Evolutionary conservation across 257 asterid genomes (phyloP), one percentile per base, ranked within the genome.

Genomic region (Thymus mandschuricus): DNA sequence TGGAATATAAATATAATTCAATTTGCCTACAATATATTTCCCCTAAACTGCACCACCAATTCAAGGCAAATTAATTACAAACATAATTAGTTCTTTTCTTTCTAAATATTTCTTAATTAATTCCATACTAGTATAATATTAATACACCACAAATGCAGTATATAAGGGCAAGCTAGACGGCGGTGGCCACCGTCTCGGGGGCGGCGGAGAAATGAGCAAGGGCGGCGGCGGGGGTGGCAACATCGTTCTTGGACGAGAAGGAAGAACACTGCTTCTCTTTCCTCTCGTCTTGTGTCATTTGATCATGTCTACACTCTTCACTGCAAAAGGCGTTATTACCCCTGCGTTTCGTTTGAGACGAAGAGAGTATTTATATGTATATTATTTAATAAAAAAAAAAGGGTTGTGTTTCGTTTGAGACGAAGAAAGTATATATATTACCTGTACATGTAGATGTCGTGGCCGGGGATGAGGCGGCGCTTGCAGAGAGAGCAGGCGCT

Each of bases 301-400:
- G 88, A 13, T 86, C 82, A n/a, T 90, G 88, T 74, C 97, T 81
- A 62, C 96, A 90, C 68, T 88, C 90, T 33, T 59, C 73, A 69
- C 94, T 90, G 86, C 97, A 90, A 63, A 88, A 90, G 8, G 96
- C 96, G 76, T 81, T 87, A 71, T 91, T 96, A n/a, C 97, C 97
- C 71, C 97, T 89, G 86, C 21, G 21, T 21, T 21, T 21, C 21
- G 21, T 21, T 21, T 21, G 21, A 21, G 21, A 21, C 21, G 21
- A 21, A 21, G 21, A 21, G 21, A 21, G 21, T 21, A 21, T 21
- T 21, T 34, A 54, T 7, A 27, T 31, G 44, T 6, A 51, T 3
- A n/a, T 2, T 3, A 50, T 44, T 5, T 13, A 50, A 51, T 51
- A n/a, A n/a, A 51, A n/a, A 51, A n/a, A 1, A 52, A 21, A 9